Evolutionary conservation across 2,329 filamentous ascomycete genomes (phyloP).

Genomic region (Cladophialophora bantiana): DNA sequence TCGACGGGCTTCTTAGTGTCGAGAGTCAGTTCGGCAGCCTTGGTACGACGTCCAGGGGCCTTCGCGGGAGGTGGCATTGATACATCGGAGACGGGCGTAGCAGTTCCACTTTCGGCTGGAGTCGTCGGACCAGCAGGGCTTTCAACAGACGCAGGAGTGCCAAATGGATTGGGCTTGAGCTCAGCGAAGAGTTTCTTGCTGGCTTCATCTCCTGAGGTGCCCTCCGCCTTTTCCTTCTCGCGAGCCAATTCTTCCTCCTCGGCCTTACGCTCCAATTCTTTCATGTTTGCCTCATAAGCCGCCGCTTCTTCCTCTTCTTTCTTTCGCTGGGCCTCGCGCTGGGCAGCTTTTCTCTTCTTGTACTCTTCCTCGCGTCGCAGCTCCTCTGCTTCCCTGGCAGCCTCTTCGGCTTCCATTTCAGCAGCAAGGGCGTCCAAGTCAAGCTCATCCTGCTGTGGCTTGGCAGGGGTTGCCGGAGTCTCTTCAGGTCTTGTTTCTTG

Average conservation of each 20-base stretch:
- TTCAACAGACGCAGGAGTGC: slow-evolving; percentile 41
- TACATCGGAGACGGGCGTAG: slow-evolving; percentile 55
- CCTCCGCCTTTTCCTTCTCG: slow-evolving; percentile 50
- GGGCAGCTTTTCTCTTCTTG: slow-evolving; percentile 78
- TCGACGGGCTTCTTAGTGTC: slow-evolving; percentile 86
- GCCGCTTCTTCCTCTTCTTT: slow-evolving; percentile 56
- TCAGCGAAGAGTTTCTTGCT: slow-evolving; percentile 52
- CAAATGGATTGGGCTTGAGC: slow-evolving; percentile 51
- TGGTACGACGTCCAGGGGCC: slow-evolving; percentile 68
- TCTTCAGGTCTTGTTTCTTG: slow-evolving; percentile 34
- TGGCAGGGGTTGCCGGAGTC: slow-evolving; percentile 39
- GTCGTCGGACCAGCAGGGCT: slow-evolving; percentile 45
- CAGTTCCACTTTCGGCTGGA: slow-evolving; percentile 53
- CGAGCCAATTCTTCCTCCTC: slow-evolving; percentile 56
- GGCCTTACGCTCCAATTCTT: slow-evolving; percentile 56
- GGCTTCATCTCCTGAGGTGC: slow-evolving; percentile 44
- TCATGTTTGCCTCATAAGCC: slow-evolving; percentile 56
- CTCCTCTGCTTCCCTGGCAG: slow-evolving; percentile 56
- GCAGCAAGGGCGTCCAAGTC: slow-evolving; percentile 50
- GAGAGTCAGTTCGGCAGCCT: slow-evolving; percentile 88
- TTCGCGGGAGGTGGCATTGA: slow-evolving; percentile 61
- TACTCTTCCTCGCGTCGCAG: slow-evolving; percentile 54
- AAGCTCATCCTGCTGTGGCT: slow-evolving; percentile 49
- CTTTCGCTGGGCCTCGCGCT: slow-evolving; percentile 63
- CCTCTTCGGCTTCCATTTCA: slow-evolving; percentile 54